Percentiles rank a stretch among this genome's conserved stretches.
These are phyloP conservation scores for Spathaspora sp. DNA, from an alignment of 805 yeast genomes.

Conservation along the genomic window DNA sequence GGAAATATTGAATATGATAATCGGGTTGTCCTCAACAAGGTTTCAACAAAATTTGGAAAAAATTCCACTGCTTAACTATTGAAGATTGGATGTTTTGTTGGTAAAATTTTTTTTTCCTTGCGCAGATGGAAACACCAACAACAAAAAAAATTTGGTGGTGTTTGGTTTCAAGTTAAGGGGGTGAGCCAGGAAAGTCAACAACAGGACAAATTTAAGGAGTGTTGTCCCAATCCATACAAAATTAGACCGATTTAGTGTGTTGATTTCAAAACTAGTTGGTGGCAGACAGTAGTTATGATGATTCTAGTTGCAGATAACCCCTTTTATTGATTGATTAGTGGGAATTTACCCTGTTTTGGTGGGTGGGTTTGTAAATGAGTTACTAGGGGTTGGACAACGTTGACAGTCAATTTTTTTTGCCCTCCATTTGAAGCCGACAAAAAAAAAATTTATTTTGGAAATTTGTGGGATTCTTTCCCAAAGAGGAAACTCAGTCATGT, in stretches of 20 bases:
- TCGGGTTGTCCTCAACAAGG: not conserved
- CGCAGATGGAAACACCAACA: not conserved
- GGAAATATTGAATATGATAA: not conserved
- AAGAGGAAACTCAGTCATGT: not conserved
- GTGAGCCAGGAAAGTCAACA: not conserved
- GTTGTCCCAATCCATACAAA: not conserved
- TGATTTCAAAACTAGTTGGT: not conserved
- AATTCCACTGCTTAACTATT: slow-evolving; percentile 11
- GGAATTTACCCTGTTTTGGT: slow-evolving; percentile 4
- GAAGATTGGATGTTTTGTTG: slow-evolving; percentile 22
- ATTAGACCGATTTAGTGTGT: not conserved
- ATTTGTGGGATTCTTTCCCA: not conserved
- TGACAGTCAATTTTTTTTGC: not conserved
- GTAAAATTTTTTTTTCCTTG: slow-evolving; percentile 4
- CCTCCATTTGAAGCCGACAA: not conserved
- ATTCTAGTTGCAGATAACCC: slow-evolving; percentile 7
- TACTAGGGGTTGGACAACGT: not conserved
- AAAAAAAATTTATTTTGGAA: not conserved
- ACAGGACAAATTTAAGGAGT: not conserved
- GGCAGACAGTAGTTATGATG: not conserved
- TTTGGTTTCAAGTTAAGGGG: not conserved
- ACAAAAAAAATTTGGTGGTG: not conserved
- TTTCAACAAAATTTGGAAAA: not conserved
- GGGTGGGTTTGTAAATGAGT: not conserved
- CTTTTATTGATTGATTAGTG: slow-evolving; percentile 10